Conservation (phyloP, 2,329 filamentous ascomycete species). For the Penicillium sp. region DNA sequence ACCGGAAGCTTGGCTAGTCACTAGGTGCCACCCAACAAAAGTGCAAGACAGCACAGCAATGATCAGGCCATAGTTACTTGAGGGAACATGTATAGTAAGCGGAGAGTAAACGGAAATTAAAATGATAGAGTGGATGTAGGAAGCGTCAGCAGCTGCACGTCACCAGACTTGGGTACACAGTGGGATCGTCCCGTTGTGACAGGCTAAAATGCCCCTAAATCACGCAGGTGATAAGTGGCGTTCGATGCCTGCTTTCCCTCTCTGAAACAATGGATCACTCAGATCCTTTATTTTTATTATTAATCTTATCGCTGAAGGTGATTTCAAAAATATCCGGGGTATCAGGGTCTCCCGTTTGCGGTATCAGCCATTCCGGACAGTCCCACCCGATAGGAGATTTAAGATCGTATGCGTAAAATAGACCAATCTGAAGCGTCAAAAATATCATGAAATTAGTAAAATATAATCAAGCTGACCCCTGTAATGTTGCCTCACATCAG, state of each 20-base stretch:
- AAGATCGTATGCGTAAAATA: neutral
- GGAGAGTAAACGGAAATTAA: neutral
- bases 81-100: neutral
- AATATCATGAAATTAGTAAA: neutral
- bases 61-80: neutral
- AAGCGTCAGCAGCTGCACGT: neutral
- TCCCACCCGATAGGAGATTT: neutral
- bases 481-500: neutral
- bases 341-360: neutral
- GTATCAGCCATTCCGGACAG: neutral
- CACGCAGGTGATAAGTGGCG: conserved; percentile 16
- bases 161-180: neutral
- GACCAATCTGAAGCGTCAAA: no score
- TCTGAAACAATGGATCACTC: neutral
- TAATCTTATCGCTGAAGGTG: neutral
- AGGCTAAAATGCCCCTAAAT: conserved; percentile 10
- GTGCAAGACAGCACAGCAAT: neutral
- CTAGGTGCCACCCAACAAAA: neutral
- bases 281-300: neutral
- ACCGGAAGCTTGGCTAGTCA: neutral
- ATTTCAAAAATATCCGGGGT: neutral
- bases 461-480: neutral
- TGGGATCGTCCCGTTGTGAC: conserved; percentile 16
- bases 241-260: neutral
- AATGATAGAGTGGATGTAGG: neutral